phyloP scores from a whole-genome alignment of 2,329 filamentous ascomycete genomes.

The Aspergillus brasiliensis region DNA sequence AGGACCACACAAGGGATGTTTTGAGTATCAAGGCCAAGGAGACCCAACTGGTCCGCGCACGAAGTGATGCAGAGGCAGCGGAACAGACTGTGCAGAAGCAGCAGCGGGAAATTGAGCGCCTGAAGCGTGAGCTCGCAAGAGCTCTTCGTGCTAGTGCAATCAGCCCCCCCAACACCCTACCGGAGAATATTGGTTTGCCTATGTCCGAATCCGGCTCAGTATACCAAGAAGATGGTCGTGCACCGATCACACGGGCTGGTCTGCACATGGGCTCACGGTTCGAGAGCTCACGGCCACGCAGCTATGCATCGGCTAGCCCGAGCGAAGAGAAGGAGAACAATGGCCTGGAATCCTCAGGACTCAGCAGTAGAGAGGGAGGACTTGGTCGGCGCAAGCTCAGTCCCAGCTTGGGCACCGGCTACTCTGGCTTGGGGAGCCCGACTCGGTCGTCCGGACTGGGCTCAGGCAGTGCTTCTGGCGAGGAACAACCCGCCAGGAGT shows the following conservation, averaged over 20 bases:
- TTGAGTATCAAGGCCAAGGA: conserved; percentile 98
- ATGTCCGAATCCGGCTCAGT: conserved; percentile 53
- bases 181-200: conserved; percentile 57
- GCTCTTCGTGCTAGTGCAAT: conserved; percentile 44
- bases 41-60: conserved; percentile 88
- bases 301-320: conserved; percentile 55
- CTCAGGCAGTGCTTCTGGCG: conserved; percentile 41
- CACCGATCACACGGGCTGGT: conserved; percentile 32
- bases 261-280: conserved; percentile 43
- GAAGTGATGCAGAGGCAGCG: conserved; percentile 84
- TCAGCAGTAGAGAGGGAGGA: conserved; percentile 34
- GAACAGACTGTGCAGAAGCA: conserved; percentile 84
- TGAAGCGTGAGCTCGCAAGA: conserved; percentile 79
- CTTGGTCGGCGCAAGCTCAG: conserved; percentile 47
- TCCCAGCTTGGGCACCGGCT: conserved; percentile 41
- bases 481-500: conserved; percentile 35
- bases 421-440: conserved; percentile 42
- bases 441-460: conserved; percentile 38
- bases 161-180: conserved; percentile 37
- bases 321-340: conserved; percentile 75
- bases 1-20: conserved; percentile 94
- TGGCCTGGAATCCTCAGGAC: conserved; percentile 41
- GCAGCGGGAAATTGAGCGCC: conserved; percentile 82
- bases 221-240: conserved; percentile 42
- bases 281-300: conserved; percentile 44